phyloP scores from a whole-genome alignment of 768 basidiomycete genomes.

The Phaeolepiota aurea region DNA sequence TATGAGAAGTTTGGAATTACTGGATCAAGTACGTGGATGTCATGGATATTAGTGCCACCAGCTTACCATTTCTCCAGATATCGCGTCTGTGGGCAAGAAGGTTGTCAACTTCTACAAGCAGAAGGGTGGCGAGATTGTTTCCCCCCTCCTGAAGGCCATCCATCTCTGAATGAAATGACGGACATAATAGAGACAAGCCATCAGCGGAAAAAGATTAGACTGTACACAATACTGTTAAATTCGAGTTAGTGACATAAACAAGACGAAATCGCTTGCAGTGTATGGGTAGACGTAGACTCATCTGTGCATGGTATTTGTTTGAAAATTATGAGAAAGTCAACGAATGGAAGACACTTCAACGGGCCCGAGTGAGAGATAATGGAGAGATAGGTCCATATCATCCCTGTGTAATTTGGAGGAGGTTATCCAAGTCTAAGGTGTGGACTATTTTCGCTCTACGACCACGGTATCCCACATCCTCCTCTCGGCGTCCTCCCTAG shows the following conservation, averaged over 20 bases:
- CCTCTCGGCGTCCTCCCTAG: constrained; percentile 72
- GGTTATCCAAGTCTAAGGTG: not conserved
- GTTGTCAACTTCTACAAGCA: constrained; percentile 82
- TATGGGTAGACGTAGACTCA: too few relatives aligned
- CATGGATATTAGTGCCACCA: not conserved
- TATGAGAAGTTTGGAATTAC: constrained; percentile 90
- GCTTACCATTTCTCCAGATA: constrained; percentile 34
- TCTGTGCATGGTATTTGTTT: too few relatives aligned
- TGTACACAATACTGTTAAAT: not conserved
- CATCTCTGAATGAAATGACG: not conserved
- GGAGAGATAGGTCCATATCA: too few relatives aligned
- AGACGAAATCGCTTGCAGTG: too few relatives aligned
- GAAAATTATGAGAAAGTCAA: too few relatives aligned
- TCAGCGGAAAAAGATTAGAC: not conserved
- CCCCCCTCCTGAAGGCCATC: constrained; percentile 72
- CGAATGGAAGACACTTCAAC: too few relatives aligned
- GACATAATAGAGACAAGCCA: not conserved
- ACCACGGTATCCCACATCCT: constrained; percentile 70
- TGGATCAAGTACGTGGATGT: constrained; percentile 43
- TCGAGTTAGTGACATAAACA: too few relatives aligned
- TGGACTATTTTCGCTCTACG: constrained; percentile 60
- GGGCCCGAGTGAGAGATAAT: too few relatives aligned
- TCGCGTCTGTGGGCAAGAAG: constrained; percentile 79
- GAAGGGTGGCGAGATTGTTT: constrained; percentile 60
- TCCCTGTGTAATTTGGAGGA: too few relatives aligned